Evolutionary conservation across 164 flowering plant genomes (phyloP).

Genomic region (Malania oleifera): DNA sequence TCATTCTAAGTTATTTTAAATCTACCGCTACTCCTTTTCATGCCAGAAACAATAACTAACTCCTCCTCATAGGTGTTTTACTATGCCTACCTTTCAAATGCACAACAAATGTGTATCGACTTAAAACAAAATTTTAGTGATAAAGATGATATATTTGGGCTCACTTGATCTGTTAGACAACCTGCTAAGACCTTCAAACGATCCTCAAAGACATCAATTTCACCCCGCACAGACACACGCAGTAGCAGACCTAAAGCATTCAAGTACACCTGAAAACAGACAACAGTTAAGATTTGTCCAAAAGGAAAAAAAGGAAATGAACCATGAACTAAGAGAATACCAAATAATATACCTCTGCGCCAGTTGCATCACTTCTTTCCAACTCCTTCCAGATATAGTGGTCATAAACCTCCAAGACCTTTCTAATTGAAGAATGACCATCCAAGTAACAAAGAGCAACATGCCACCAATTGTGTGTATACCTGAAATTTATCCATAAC

Average conservation of each 20-base stretch:
- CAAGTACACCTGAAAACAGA: slow-evolving; percentile 56
- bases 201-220: slow-evolving; percentile 38
- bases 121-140: not conserved
- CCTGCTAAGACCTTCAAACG: slow-evolving; percentile 51
- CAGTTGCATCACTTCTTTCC: slow-evolving; percentile 54
- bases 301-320: not conserved
- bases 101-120: not conserved
- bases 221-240: slow-evolving; percentile 57
- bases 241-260: slow-evolving; percentile 77
- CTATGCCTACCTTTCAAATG: too few relatives aligned
- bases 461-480: slow-evolving; percentile 99
- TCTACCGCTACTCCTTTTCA: too few relatives aligned
- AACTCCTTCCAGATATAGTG: slow-evolving; percentile 69
- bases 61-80: too few relatives aligned
- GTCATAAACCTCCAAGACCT: slow-evolving; percentile 68
- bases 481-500: slow-evolving; percentile 36
- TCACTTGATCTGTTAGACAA: slow-evolving; percentile 53
- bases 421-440: slow-evolving; percentile 54
- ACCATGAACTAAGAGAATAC: not conserved
- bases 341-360: slow-evolving; percentile 47
- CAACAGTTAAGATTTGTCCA: slow-evolving; percentile 3
- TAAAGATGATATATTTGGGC: slow-evolving; percentile 14
- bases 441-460: slow-evolving; percentile 94
- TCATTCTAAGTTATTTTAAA: too few relatives aligned
- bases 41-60: too few relatives aligned